Conservation (phyloP, 371 early-diverging fungal genomes). For the Nematocida sp. region DNA sequence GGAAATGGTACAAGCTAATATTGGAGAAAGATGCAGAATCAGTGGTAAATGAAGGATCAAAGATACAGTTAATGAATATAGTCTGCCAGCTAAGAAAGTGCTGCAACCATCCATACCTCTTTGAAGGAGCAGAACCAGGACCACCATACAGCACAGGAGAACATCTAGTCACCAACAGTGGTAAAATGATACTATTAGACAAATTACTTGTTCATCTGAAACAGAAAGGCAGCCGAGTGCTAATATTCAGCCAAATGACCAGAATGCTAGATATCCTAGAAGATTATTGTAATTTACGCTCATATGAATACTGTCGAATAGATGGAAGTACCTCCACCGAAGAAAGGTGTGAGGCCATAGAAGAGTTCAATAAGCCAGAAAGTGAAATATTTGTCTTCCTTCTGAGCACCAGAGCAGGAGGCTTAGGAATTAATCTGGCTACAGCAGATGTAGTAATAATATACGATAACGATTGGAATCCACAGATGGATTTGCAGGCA, state of each 20-base stretch:
- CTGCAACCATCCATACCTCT: constrained; percentile 57
- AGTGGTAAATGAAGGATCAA: constrained; percentile 45
- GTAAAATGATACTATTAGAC: constrained; percentile 93
- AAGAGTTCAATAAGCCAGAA: constrained; percentile 80
- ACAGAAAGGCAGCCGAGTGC: constrained; percentile 81
- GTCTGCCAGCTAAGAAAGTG: constrained; percentile 54
- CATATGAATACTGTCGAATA: constrained; percentile 84
- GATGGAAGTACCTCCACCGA: constrained; percentile 90
- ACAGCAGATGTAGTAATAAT: constrained; percentile 98
- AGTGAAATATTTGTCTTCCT: constrained; percentile 82
- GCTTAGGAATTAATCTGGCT: constrained; percentile 93
- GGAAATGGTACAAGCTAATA: constrained; percentile 53
- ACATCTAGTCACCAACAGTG: constrained; percentile 86
- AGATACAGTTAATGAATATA: constrained; percentile 51
- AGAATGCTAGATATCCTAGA: constrained; percentile 92
- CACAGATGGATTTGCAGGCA: constrained; percentile 95
- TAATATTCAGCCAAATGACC: constrained; percentile 96
- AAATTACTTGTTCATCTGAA: constrained; percentile 74
- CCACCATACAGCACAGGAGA: constrained; percentile 92
- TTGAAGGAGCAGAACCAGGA: constrained; percentile 65
- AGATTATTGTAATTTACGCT: constrained; percentile 81
- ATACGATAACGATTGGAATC: constrained; percentile 99
- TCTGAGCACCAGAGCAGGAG: constrained; percentile 76
- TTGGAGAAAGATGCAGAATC: constrained; percentile 48
- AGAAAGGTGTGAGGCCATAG: constrained; percentile 80